Evolutionary conservation across 257 asterid genomes (phyloP), one percentile per base, ranked within the genome.

Genomic region (Solanum tarapatanum): DNA sequence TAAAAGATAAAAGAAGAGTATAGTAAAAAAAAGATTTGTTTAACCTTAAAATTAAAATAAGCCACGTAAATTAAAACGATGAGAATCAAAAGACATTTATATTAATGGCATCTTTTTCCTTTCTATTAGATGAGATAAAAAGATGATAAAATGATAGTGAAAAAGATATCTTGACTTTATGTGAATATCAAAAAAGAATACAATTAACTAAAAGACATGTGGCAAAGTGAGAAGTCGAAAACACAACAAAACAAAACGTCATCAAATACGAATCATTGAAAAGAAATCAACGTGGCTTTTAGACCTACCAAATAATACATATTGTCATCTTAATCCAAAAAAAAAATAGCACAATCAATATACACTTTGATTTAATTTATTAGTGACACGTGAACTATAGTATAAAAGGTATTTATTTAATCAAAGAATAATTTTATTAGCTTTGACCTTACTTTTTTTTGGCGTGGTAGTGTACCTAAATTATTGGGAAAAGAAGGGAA

Each of bases 371-470:
- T 66, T 55, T 39, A 9, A 45, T 80, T 26, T 3, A 45, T 2
- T 19, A 26, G 36, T 86, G 86, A 69, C 93, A 91, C 93, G 92
- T 91, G 92, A 88, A 87, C 87, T 41, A 43, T 21, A 39, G 2
- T 86, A 48, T 45, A 39, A 48, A 76, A 87, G 62, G 30, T 0
- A 32, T 55, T 69, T 51, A 74, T 45, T 70, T 55, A 75, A 84
- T 69, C 88, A 75, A 68, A 16, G 85, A 41, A 66, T 21, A 82
- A 69, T 76, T 48, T 24, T 72, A 39, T 77, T 39, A 62, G n/a
- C 11, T 32, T 12, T 36, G 51, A 74, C 82, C 82, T 36, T 23
- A 35, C 51, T 32, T 33, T 36, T 35, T 73, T 35, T 74, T 0
- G 12, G 30, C 3, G 30, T 35, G 82, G 11, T 74, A 7, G 51